These are phyloP conservation scores for Schizophyllum commune DNA, from an alignment of 1,284 basidiomycete genomes.

Conservation along the genomic window DNA sequence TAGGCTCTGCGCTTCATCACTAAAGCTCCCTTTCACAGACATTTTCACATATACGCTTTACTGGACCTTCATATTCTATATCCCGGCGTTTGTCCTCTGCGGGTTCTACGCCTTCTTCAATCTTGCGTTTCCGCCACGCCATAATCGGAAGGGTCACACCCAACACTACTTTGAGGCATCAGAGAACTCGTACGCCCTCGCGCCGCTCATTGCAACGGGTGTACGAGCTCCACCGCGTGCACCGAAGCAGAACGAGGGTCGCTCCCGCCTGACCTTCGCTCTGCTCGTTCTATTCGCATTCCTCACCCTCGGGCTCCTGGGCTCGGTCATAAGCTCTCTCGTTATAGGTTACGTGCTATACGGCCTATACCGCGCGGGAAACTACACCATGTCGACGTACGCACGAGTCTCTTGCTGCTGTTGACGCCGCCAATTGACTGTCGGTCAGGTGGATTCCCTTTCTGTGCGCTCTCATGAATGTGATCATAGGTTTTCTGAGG, in stretches of 20 bases:
- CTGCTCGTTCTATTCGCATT: conserved; percentile 60
- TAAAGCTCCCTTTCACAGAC: conserved; percentile 34
- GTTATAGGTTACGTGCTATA: conserved; percentile 66
- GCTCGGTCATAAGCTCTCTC: conserved; percentile 62
- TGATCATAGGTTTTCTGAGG: conserved; percentile 62
- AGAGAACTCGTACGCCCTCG: conserved; percentile 7
- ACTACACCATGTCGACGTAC: conserved; percentile 77
- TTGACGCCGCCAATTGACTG: conserved; percentile 3
- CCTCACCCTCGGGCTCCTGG: conserved; percentile 44
- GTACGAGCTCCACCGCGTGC: conserved; percentile 2
- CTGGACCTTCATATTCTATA: conserved; percentile 76
- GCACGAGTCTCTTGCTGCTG: conserved; percentile 20
- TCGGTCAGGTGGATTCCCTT: conserved; percentile 74
- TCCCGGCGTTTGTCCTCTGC: conserved; percentile 60
- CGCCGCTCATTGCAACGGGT: not conserved
- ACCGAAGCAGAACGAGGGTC: conserved; percentile 38
- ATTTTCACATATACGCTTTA: conserved; percentile 80
- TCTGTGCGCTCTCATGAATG: conserved; percentile 64
- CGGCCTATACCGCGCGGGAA: conserved; percentile 60
- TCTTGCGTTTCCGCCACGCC: conserved; percentile 43
- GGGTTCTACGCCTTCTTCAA: conserved; percentile 69
- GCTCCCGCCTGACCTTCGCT: conserved; percentile 56
- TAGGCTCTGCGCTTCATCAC: not conserved
- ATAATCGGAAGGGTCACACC: not conserved
- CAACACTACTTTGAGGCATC: conserved; percentile 1